phyloP scores from a whole-genome alignment of 345 rosid species.

The Cardamine chenopodiifolia region DNA sequence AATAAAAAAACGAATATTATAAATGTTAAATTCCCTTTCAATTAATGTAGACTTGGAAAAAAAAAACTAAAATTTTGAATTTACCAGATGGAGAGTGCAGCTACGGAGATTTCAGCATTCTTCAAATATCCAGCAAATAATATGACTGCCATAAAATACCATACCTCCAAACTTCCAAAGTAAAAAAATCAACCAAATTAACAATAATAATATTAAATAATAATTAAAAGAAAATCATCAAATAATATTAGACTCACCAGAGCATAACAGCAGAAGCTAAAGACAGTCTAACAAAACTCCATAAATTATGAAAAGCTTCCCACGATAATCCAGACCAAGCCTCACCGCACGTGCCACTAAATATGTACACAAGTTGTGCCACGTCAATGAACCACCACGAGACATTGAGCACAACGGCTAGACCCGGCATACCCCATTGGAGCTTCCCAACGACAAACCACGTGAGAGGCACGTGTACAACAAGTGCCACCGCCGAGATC shows the following conservation, averaged over 20 bases:
- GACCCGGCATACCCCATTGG: constrained; percentile 75
- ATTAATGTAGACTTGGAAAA: neutral
- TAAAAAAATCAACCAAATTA: neutral
- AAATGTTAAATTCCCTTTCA: neutral
- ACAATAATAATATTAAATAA: neutral
- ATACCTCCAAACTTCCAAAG: constrained; percentile 62
- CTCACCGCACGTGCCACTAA: constrained; percentile 71
- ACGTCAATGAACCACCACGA: constrained; percentile 71
- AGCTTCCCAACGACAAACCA: constrained; percentile 70
- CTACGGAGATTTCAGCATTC: constrained; percentile 78
- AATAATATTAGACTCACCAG: constrained; percentile 53
- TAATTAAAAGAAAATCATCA: neutral
- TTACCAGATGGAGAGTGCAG: constrained; percentile 85
- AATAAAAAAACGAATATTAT: neutral
- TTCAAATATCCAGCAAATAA: constrained; percentile 80
- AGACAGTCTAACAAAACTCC: constrained; percentile 73
- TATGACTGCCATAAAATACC: constrained; percentile 83
- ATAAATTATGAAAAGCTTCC: constrained; percentile 74
- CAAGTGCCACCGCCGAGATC: constrained; percentile 59
- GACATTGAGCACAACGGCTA: constrained; percentile 65
- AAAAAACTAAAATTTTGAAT: neutral
- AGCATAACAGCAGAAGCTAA: constrained; percentile 93
- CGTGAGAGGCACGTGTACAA: constrained; percentile 59
- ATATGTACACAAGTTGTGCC: constrained; percentile 61
- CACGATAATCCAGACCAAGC: constrained; percentile 85